Evolutionary conservation across 495 filamentous ascomycete genomes (phyloP), one percentile per base, ranked within the genome.

Genomic region (Annulohypoxylon maeteangense): DNA sequence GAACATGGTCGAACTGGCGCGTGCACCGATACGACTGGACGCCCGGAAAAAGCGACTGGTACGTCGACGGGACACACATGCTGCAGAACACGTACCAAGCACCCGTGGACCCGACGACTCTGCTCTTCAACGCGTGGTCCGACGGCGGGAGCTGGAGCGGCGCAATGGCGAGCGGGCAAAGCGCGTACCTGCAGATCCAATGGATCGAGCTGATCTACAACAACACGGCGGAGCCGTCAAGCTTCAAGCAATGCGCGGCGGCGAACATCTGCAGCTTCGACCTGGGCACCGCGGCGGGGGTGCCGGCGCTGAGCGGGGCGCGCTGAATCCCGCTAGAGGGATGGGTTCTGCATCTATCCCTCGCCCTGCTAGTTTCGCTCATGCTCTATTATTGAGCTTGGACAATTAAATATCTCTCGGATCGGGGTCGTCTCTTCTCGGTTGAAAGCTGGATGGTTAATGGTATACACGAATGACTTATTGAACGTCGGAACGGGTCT

Each of bases 181-280:
- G 82, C 27, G 90, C 92, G 1, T 84, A 85, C 55, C 77, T 93
- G 77, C 88, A 90, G 67, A 83, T 94, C 32, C 89, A 93, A 75
- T 93, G 89, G 86, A 85, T 93, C 45, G 90, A 93, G 74, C 71
- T 93, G 74, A 84, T 87, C 3, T 94, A 88, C 71, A 94, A 94
- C 72, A 84, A 64, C 7, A 83, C 82, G 0, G 78, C 65, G 56
- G 56, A 74, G 59, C 62, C 68, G 12, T 61, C 65, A 12, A 16
- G 22, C 12, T 56, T 23, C 59, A 11, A n/a, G 40, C 50, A 50
- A 51, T 77, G 75, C 70, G 40, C 61, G 53, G 74, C 65, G 16
- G 47, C 64, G 57, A 77, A 68, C 27, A 68, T 72, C 2, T 77
- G 75, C 62, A 68, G 57, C 20, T 22, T 77, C 54, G 75, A 77